Conservation (phyloP, 176 grass and related monocot species). For the Chrysopogon serrulatus region DNA sequence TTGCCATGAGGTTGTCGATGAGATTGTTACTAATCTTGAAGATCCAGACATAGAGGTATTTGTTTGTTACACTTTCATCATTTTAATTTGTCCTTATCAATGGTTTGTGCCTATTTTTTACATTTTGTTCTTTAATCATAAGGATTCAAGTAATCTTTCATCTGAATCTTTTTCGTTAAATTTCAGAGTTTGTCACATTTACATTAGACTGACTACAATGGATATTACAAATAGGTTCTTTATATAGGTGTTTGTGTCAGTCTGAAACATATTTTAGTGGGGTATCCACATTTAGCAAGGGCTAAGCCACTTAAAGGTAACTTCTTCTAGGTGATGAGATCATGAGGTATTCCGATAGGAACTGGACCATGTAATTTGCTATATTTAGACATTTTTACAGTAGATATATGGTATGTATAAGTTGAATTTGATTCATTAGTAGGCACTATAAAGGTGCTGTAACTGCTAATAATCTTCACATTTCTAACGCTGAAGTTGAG, state of each 20-base stretch:
- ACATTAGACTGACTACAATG: neutral
- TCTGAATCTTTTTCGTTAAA: neutral
- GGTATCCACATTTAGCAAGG: neutral
- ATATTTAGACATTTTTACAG: neutral
- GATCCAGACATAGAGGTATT: conserved; percentile 71
- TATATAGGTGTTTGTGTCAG: neutral
- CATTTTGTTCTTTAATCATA: neutral
- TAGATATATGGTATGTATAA: too few species aligned
- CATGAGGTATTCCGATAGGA: neutral
- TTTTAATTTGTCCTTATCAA: neutral
- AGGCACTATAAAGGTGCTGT: too few species aligned
- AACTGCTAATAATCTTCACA: too few species aligned
- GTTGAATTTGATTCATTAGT: too few species aligned
- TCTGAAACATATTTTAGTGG: neutral
- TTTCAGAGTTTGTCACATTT: neutral
- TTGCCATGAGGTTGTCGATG: conserved; percentile 55
- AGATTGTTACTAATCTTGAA: conserved; percentile 47
- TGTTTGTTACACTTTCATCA: neutral
- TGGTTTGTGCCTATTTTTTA: neutral
- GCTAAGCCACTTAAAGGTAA: neutral
- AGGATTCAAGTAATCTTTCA: neutral
- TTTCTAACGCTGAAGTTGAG: too few species aligned
- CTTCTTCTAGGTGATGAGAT: neutral
- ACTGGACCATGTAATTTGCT: neutral
- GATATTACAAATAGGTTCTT: neutral